Conservation (phyloP, 2,329 filamentous ascomycete genomes). For the Aspergillus pseudoviridinutans region DNA sequence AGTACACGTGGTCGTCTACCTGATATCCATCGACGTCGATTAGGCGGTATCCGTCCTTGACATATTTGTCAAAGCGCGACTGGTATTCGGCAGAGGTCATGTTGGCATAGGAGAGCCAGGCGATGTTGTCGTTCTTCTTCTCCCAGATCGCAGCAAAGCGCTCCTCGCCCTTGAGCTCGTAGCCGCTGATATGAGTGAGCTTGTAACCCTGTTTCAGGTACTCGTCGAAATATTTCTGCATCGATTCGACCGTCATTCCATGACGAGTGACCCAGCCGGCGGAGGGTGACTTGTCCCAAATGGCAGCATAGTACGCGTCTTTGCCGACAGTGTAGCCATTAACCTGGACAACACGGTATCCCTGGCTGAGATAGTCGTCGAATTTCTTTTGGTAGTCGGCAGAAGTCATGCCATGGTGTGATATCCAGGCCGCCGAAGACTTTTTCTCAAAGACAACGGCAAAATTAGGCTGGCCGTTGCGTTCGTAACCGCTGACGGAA, state of each 20-base stretch:
- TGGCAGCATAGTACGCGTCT: conserved; percentile 6
- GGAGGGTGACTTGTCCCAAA: conserved; percentile 11
- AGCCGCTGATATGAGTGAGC: conserved; percentile 10
- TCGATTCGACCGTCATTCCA: conserved; percentile 1
- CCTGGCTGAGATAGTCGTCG: conserved; percentile 7
- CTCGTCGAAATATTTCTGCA: conserved; percentile 5
- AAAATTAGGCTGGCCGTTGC: conserved; percentile 6
- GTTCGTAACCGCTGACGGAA: conserved; percentile 10
- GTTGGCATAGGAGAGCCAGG: conserved; percentile 2
- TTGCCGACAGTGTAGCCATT: conserved; percentile 9
- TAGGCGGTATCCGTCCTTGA: conserved; percentile 8
- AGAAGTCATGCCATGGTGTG: conserved; percentile 10
- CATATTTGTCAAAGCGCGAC: conserved; percentile 5
- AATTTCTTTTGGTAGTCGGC: conserved; percentile 11
- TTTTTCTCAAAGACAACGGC: conserved; percentile 13
- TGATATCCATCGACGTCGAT: conserved; percentile 7
- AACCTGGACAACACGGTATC: conserved; percentile 11
- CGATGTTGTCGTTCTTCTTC: conserved; percentile 1
- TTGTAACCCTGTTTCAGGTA: conserved; percentile 7
- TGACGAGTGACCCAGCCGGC: conserved; percentile 7
- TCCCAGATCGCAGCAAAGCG: conserved; percentile 13
- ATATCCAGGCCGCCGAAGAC: conserved; percentile 4
- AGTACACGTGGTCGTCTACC: conserved; percentile 5
- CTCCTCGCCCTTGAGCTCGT: conserved; percentile 6
- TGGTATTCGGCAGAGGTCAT: conserved; percentile 7